Percentiles rank a stretch among this genome's conserved stretches.
Evolutionary conservation across 2,329 filamentous ascomycete species (phyloP).

Genomic region (Rutstroemia sp.): DNA sequence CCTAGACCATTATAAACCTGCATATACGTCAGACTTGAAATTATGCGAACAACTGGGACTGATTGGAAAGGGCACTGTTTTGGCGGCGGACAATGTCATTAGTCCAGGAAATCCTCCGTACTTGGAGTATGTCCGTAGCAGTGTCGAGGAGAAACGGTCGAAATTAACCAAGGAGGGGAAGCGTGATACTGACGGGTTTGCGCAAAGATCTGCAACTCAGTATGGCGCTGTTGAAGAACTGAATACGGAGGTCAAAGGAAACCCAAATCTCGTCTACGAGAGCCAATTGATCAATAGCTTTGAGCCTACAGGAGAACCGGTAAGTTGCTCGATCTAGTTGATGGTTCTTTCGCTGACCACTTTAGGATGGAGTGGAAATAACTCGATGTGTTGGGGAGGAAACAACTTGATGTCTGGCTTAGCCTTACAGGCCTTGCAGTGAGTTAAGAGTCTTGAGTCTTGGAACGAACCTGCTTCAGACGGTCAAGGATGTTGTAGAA

Average conservation of each 20-base stretch:
- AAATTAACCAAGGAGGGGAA: slow-evolving; percentile 38
- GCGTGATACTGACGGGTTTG: slow-evolving; percentile 32
- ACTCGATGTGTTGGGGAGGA: slow-evolving; percentile 1
- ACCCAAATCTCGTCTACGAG: slow-evolving; percentile 59
- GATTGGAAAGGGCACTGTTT: slow-evolving; percentile 52
- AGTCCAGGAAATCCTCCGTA: slow-evolving; percentile 66
- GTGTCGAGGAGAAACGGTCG: slow-evolving; percentile 51
- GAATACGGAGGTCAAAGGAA: slow-evolving; percentile 37
- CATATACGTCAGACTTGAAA: slow-evolving; percentile 68
- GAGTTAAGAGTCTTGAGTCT: too few species aligned
- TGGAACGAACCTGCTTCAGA: too few species aligned
- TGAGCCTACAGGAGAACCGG: slow-evolving; percentile 59
- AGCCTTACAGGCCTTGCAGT: too few species aligned
- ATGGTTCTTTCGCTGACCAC: not conserved
- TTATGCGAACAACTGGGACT: slow-evolving; percentile 65
- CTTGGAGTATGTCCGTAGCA: slow-evolving; percentile 61
- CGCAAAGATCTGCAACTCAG: slow-evolving; percentile 15
- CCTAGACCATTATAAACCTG: slow-evolving; percentile 73
- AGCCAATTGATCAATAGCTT: slow-evolving; percentile 57
- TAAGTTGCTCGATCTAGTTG: slow-evolving; percentile 34
- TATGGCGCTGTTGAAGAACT: slow-evolving; percentile 34
- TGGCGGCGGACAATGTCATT: slow-evolving; percentile 66
- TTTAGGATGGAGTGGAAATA: slow-evolving; percentile 4
- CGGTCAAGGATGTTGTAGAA: too few species aligned
- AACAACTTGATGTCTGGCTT: not conserved